phyloP scores from a whole-genome alignment of 305 asterid genomes.

The Fraxinus velutina region DNA sequence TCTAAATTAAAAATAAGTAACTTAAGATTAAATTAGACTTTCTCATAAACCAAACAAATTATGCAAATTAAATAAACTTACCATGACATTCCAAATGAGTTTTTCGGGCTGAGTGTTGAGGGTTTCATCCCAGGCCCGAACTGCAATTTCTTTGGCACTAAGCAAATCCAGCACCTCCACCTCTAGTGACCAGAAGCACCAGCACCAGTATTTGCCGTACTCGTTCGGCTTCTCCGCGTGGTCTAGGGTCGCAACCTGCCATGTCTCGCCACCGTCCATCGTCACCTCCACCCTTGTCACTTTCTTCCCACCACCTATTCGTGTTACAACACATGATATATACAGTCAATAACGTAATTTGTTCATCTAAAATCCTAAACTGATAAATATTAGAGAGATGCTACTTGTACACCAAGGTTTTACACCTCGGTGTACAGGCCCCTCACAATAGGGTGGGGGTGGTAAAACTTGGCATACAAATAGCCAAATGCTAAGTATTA shows the following conservation, averaged over 20 bases:
- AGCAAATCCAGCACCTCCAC: slow-evolving; percentile 78
- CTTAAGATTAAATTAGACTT: too few species aligned
- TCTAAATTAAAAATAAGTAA: not conserved
- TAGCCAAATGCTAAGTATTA: too few species aligned
- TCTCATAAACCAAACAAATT: not conserved
- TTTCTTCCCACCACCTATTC: slow-evolving; percentile 81
- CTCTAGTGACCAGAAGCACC: slow-evolving; percentile 93
- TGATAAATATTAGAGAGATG: too few species aligned
- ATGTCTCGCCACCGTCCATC: slow-evolving; percentile 80
- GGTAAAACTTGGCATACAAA: too few species aligned
- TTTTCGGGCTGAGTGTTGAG: slow-evolving; percentile 90
- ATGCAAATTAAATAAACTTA: slow-evolving; percentile 17
- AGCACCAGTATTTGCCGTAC: slow-evolving; percentile 89
- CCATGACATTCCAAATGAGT: slow-evolving; percentile 93
- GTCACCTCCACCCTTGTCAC: slow-evolving; percentile 92
- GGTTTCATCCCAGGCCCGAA: slow-evolving; percentile 89
- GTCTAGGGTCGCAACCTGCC: slow-evolving; percentile 57
- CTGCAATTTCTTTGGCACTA: slow-evolving; percentile 74
- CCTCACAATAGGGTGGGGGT: too few species aligned
- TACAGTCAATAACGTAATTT: not conserved
- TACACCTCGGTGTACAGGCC: too few species aligned
- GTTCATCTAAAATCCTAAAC: not conserved
- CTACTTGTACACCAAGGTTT: too few species aligned
- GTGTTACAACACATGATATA: not conserved
- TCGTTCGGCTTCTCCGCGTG: slow-evolving; percentile 68